Evolutionary conservation across 2,329 filamentous ascomycete genomes (phyloP), one percentile per base, ranked within the genome.

Genomic region (Scolecobasidium constrictum): DNA sequence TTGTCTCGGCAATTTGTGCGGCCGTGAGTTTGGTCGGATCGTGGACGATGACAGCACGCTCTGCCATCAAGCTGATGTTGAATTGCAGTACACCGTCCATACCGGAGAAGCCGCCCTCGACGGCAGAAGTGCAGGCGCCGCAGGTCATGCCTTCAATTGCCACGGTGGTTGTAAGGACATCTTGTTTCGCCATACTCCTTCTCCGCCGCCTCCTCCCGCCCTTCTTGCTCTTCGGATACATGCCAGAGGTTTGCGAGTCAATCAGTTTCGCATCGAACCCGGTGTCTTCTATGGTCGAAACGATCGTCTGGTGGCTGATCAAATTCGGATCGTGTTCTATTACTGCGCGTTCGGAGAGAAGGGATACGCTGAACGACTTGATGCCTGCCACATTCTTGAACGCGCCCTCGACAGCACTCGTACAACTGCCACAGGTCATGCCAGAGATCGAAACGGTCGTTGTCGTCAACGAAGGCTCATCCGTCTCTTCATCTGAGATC

Each of bases 141-240:
- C 92, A 96, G 1, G 92, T 98, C 92, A 98, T 98, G 40, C 92
- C 92, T 51, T 92, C 86, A 43, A 98, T 85, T 4, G 84, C 79
- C 15, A 98, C 73, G 0, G 88, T 96, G 0, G 88, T 95, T 1
- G 78, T 85, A 44, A 81, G 71, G 3, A 60, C 47, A 46, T 48
- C 56, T 22, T 57, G 63, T 45, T 48, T 75, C 54, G 40, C 65
- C 63, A 48, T 67, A 61, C 51, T 60, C 48, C 57, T 54, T 39
- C 49, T 52, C 49, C 49, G 47, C 48, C 48, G 38, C 45, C 58
- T 57, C 47, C 58, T 53, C 43, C 52, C 46, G 42, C 62, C 66
- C 21, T 51, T 48, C 38, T 55, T 58, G 26, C 48, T 49, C 20
- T 47, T 47, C 22, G 53, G 42, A 12, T 37, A 28, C 17, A 28